Evolutionary conservation across 1,284 basidiomycete species (phyloP).

Genomic region (Marasmius fiardii): DNA sequence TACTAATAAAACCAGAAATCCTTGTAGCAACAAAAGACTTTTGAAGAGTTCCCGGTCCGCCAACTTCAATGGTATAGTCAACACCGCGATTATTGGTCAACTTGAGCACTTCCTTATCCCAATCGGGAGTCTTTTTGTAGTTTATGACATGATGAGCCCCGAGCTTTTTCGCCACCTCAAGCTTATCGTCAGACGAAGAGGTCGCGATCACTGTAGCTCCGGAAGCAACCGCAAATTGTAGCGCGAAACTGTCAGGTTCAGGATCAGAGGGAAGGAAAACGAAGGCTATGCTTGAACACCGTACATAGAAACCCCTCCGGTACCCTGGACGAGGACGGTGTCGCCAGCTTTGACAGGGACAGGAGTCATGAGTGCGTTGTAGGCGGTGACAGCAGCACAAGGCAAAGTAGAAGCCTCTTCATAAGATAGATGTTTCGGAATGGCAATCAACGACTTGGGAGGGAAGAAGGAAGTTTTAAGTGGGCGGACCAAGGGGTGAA

Average conservation of each 20-base stretch:
- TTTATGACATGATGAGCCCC: conserved; percentile 42
- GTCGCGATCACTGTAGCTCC: conserved; percentile 48
- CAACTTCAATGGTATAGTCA: conserved; percentile 27
- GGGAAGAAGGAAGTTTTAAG: too few species aligned
- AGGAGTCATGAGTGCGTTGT: conserved; percentile 44
- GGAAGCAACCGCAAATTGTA: conserved; percentile 42
- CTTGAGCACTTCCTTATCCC: conserved; percentile 39
- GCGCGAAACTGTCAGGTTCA: conserved; percentile 25
- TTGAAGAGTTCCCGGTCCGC: conserved; percentile 31
- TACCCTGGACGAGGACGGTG: conserved; percentile 52
- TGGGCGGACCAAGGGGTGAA: too few species aligned
- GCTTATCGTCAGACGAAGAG: conserved; percentile 48
- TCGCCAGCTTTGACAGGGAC: conserved; percentile 43
- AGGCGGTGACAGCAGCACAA: conserved; percentile 21
- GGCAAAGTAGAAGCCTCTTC: conserved; percentile 47
- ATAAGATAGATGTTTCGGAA: conserved; percentile 44
- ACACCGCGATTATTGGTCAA: conserved; percentile 20
- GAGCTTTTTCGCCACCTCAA: conserved; percentile 33
- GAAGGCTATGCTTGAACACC: conserved; percentile 1
- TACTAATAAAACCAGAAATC: conserved; percentile 21
- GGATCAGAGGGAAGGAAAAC: background rate
- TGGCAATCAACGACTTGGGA: conserved; percentile 34
- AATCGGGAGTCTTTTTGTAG: conserved; percentile 41
- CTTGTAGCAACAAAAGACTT: conserved; percentile 30
- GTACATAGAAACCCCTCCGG: conserved; percentile 59